These are phyloP conservation scores for Anastatica hierochuntica DNA, from an alignment of 345 rosid species.

Conservation along the genomic window DNA sequence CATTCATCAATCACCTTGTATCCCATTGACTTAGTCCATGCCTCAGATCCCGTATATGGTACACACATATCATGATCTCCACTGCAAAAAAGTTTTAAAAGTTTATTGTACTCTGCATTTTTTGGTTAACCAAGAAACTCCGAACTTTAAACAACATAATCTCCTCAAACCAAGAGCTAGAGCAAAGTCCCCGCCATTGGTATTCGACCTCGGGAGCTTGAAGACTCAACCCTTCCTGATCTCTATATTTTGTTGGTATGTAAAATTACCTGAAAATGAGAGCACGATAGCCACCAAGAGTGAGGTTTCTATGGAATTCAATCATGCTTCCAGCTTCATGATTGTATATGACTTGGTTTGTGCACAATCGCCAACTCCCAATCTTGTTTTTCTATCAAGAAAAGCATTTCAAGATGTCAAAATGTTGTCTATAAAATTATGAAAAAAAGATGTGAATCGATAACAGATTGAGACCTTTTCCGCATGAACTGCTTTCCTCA, in stretches of 20 bases:
- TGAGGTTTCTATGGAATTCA: constrained; percentile 68
- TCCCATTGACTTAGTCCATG: constrained; percentile 83
- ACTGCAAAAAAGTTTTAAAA: constrained; percentile 20
- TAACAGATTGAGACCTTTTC: constrained; percentile 23
- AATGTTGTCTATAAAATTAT: background rate
- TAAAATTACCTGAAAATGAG: constrained; percentile 74
- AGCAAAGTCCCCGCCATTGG: no score
- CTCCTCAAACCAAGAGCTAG: background rate
- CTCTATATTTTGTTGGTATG: no score
- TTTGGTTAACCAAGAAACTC: background rate
- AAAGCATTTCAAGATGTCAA: background rate
- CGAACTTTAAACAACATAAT: background rate
- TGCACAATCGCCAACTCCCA: constrained; percentile 47
- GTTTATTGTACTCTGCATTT: background rate
- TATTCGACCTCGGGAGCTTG: no score
- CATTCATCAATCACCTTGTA: constrained; percentile 64
- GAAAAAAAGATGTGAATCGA: background rate
- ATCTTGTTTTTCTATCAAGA: constrained; percentile 33
- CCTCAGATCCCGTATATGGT: constrained; percentile 83
- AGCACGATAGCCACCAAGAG: constrained; percentile 55
- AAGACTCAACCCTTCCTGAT: no score
- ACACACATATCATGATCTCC: constrained; percentile 97
- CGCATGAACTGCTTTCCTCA: constrained; percentile 70
- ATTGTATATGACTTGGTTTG: constrained; percentile 26
- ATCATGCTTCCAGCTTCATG: constrained; percentile 82